Percentiles rank a stretch among this genome's conserved stretches.
Evolutionary conservation across 2,329 filamentous ascomycete genomes (phyloP).

Genomic region (Fusarium pseudonygamai): DNA sequence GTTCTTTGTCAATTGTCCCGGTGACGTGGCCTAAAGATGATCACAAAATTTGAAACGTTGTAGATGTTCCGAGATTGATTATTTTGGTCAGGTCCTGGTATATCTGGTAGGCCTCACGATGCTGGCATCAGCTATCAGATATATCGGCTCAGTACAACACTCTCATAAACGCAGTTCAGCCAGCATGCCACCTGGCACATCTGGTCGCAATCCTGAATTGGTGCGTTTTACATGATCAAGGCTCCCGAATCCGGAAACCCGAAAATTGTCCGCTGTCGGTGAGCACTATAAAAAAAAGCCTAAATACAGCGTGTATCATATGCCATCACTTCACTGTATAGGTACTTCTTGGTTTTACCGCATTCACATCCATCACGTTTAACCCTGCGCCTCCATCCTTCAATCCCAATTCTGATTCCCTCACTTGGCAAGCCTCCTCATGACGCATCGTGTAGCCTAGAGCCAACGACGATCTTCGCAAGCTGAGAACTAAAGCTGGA

Average conservation of each 20-base stretch:
- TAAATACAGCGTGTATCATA: not conserved
- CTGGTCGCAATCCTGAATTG: no score
- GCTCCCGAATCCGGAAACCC: not conserved
- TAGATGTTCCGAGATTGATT: no score
- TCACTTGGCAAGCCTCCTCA: not conserved
- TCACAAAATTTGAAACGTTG: no score
- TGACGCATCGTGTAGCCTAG: not conserved
- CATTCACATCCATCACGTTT: not conserved
- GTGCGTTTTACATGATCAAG: not conserved
- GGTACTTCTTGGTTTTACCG: not conserved
- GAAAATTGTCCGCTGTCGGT: not conserved
- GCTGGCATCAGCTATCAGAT: no score
- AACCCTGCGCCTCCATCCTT: not conserved
- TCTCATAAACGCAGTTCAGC: no score
- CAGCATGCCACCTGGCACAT: not conserved
- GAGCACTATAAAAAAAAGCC: not conserved
- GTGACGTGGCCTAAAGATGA: no score
- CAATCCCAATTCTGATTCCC: not conserved
- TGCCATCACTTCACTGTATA: fast-evolving
- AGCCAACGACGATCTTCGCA: not conserved
- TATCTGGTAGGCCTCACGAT: no score
- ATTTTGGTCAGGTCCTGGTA: no score
- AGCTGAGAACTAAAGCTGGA: not conserved
- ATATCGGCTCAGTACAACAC: no score
- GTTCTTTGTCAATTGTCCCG: no score